Evolutionary conservation across 805 yeast genomes (phyloP), one percentile per base, ranked within the genome.

Genomic region (Candida sphagnicola): DNA sequence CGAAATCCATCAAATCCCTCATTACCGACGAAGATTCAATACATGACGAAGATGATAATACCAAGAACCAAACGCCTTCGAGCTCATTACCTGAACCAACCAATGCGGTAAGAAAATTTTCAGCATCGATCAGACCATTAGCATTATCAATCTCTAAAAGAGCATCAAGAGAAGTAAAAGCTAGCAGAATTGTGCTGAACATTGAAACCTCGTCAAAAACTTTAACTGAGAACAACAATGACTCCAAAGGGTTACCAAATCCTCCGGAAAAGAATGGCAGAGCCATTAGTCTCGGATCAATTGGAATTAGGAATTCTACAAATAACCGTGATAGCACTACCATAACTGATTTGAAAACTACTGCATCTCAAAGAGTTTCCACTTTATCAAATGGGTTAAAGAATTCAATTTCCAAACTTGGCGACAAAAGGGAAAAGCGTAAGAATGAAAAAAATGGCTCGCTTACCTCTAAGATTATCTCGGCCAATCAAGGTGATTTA

Each of bases 401-500:
- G 14, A 18, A 31, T 31, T 19, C 24, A n/a, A 8, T 31, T 31
- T 6, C 25, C 13, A 31, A 18, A 31, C 18, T 18, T 6, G 10
- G 25, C 14, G 26, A 31, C 5, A 19, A 31, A 18, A 15, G 4
- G 10, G 35, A 19, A 16, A 18, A 18, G 15, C 6, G n/a, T 13
- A 31, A 31, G 14, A 24, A 4, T 8, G 25, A 18, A 5, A 31
- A 31, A 18, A 5, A 14, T 8, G 13, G 16, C 12, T 31, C 35
- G 5, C 26, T 31, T 8, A 8, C 35, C 4, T 31, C 35, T 11
- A 31, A 31, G 14, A 14, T 31, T 8, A 31, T 31, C 8, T 16
- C 35, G 5, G 35, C 35, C 18, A 31, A n/a, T 31, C 35, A 31
- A 11, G 35, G 35, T 4, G 35, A 31, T 18, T 18, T 31, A 14